Base-by-base conservation (phyloP, 306 rosid genomes). In the Canavalia ensiformis region DNA sequence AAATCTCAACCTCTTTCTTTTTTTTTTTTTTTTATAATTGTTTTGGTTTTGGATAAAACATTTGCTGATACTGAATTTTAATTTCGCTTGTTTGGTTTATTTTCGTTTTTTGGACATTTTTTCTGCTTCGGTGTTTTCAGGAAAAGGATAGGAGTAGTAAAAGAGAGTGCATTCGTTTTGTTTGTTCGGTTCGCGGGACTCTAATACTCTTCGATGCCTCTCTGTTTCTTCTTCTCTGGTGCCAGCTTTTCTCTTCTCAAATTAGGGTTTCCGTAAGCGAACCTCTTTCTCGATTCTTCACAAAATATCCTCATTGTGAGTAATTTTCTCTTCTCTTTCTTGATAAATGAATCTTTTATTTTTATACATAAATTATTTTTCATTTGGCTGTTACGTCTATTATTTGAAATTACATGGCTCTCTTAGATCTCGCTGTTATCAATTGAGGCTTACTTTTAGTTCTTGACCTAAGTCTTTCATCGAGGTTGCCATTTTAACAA, bases 261-360 rank as follows among this genome's bases (percentile, higher is more conserved):
- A 84, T 89, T 94, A 92, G 98, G 97, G 98, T 91, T 92, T 90
- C 88, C n/a, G 41, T 87, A 46, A 39, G 35, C 60, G 50, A 79
- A 37, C 75, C 60, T 77, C 57, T 63, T 25, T 79, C 13, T 68
- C 50, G 68, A 58, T 74, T 79, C 67, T 66, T 72, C 11, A 0
- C 78, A 33, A 85, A 70, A 25, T 42, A 42, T 84, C 72, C 8
- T 86, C 83, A 77, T 82, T 77, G 93, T 90, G 82, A 92, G 97
- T 89, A 56, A 9, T 65, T 70, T 9, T 55, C 9, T 7, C 0
- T 54, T 58, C 56, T 35, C 10, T 25, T 9, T 0, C n/a, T 51
- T n/a, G 7, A 30, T 60, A 25, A 51, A 10, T 79, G 1, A 44
- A 56, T 30, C 4, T 68, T 18, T 55, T 63, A 13, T 51, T 25